Evolutionary conservation across 2,329 filamentous ascomycete species (phyloP).

Genomic region (Didymosphaeria variabile): DNA sequence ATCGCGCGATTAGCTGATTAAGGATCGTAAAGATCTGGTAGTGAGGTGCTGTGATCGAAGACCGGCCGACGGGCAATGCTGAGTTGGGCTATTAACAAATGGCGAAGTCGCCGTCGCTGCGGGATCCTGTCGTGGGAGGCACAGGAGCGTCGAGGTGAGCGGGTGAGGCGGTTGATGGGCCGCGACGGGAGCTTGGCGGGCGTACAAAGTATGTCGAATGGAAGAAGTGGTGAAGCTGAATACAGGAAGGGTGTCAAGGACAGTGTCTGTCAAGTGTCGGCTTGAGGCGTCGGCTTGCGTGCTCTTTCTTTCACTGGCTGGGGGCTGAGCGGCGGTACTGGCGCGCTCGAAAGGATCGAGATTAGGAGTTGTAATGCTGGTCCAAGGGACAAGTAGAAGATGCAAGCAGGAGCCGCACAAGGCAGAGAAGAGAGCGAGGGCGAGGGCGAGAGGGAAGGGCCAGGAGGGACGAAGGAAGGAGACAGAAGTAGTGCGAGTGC

Average conservation of each 20-base stretch:
- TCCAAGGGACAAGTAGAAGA: conserved; percentile 47
- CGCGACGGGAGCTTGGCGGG: conserved; percentile 25
- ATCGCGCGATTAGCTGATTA: conserved; percentile 50
- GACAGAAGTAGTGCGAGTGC: conserved; percentile 50
- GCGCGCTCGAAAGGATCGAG: conserved; percentile 41
- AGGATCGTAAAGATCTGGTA: conserved; percentile 50
- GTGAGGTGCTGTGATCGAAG: conserved; percentile 43
- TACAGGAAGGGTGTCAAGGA: conserved; percentile 37
- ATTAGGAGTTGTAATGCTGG: conserved; percentile 39
- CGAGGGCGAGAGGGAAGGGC: conserved; percentile 52
- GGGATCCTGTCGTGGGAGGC: conserved; percentile 19
- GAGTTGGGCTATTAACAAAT: conserved; percentile 50
- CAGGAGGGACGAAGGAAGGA: conserved; percentile 57
- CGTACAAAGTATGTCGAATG: conserved; percentile 27
- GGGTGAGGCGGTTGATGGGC: conserved; percentile 29
- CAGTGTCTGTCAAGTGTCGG: conserved; percentile 31
- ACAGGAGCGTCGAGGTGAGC: conserved; percentile 21
- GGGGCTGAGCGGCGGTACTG: conserved; percentile 47
- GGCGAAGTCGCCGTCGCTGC: conserved; percentile 29
- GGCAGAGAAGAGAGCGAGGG: conserved; percentile 63
- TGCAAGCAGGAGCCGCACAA: conserved; percentile 44
- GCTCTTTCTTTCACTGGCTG: conserved; percentile 32
- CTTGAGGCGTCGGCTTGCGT: conserved; percentile 36
- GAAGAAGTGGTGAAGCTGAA: conserved; percentile 30
- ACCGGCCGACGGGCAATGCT: conserved; percentile 49